Percentiles rank a stretch among this genome's conserved stretches.
Evolutionary conservation across 371 early-diverging fungal genomes (phyloP).

Genomic region (Mucor velutinosus): DNA sequence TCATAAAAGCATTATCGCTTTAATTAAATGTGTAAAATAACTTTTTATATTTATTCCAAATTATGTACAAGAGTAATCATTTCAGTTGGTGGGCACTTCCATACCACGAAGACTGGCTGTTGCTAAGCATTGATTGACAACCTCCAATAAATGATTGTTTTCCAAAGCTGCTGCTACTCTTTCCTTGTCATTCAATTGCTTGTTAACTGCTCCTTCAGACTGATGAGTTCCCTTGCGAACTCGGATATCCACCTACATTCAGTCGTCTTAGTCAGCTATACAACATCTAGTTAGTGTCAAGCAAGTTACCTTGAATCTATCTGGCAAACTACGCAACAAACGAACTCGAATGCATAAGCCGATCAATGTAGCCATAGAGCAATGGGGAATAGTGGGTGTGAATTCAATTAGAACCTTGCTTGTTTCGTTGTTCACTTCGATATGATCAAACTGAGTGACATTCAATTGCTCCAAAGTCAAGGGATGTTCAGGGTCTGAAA

Average conservation of each 20-base stretch:
- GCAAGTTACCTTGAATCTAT: slow-evolving; percentile 78
- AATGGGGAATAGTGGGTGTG: slow-evolving; percentile 99
- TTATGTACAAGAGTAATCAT: not conserved
- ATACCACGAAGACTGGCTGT: slow-evolving; percentile 52
- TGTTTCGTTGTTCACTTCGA: slow-evolving; percentile 71
- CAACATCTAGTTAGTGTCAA: not conserved
- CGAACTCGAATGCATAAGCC: slow-evolving; percentile 97
- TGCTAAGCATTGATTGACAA: slow-evolving; percentile 90
- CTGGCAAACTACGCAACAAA: slow-evolving; percentile 83
- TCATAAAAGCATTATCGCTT: not conserved
- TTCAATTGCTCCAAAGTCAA: slow-evolving; percentile 95
- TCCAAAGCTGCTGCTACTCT: slow-evolving; percentile 99
- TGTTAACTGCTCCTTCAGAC: slow-evolving; percentile 94
- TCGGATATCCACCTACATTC: slow-evolving; percentile 74
- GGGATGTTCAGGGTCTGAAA: slow-evolving; percentile 99
- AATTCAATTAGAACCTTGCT: slow-evolving; percentile 80
- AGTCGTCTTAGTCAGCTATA: not conserved
- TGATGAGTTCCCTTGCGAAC: slow-evolving; percentile 97
- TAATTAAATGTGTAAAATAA: slow-evolving; percentile 3
- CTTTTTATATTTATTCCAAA: not conserved
- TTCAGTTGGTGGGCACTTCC: slow-evolving; percentile 21
- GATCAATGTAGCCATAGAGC: slow-evolving; percentile 99
- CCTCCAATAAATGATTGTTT: slow-evolving; percentile 90
- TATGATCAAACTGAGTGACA: slow-evolving; percentile 87
- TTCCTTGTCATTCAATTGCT: slow-evolving; percentile 99